Conservation (phyloP, 495 filamentous ascomycete genomes). For the Hapsidospora chrysogenum region DNA sequence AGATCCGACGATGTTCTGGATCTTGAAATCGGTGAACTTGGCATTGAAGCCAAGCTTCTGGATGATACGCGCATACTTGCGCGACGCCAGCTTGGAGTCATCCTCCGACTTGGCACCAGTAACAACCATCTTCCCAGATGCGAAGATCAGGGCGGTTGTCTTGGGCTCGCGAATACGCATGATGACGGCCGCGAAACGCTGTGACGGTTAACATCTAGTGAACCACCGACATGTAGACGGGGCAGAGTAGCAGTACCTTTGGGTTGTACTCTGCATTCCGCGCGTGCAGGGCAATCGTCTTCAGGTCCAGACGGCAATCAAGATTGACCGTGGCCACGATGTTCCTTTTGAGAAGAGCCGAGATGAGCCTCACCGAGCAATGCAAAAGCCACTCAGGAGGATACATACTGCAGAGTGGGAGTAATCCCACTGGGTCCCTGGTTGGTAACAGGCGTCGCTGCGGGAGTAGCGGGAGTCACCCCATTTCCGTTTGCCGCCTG, state of each 20-base stretch:
- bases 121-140: constrained; percentile 98
- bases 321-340: constrained; percentile 99
- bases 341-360: constrained; percentile 78
- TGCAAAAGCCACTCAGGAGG: constrained; percentile 11
- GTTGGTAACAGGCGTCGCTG: constrained; percentile 74
- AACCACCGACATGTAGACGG: constrained; percentile 6
- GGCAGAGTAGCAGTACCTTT: constrained; percentile 46
- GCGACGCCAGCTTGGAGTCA: constrained; percentile 87
- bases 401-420: constrained; percentile 96
- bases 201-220: constrained; percentile 19
- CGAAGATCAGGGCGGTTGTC: constrained; percentile 95
- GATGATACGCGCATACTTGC: constrained; percentile 98
- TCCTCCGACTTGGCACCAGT: constrained; percentile 98
- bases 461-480: constrained; percentile 89
- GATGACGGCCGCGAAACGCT: constrained; percentile 99
- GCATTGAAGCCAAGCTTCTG: constrained; percentile 99
- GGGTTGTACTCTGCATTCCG: constrained; percentile 98
- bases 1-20: constrained; percentile 97
- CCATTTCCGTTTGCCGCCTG: constrained; percentile 48
- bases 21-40: constrained; percentile 99
- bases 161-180: constrained; percentile 99
- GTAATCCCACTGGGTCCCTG: constrained; percentile 78
- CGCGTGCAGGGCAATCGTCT: constrained; percentile 97
- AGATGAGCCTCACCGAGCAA: constrained; percentile 40
- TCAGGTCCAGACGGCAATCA: constrained; percentile 92